A percentile compares a stretch with the other conserved stretches of the same genome.
phyloP scores from a whole-genome alignment of 2,329 filamentous ascomycete genomes.

The Hypoxylon sp. region DNA sequence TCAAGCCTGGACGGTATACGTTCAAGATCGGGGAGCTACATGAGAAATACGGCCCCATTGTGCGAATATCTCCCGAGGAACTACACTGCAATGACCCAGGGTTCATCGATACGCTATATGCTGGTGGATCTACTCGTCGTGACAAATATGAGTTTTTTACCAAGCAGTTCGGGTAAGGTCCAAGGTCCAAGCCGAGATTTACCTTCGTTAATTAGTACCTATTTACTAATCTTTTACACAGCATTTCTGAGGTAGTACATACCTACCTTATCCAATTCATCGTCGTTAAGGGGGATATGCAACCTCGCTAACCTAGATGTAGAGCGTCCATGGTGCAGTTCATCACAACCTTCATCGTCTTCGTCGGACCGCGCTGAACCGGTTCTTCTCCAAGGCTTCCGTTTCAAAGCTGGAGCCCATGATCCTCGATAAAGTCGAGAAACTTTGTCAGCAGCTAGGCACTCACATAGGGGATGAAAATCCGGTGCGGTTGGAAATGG shows the following conservation, averaged over 20 bases:
- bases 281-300: no score
- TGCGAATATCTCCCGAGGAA: background rate
- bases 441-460: slow-evolving; percentile 26
- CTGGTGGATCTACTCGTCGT: background rate
- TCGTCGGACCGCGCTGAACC: background rate
- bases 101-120: background rate
- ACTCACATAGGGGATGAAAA: slow-evolving; percentile 6
- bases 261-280: no score
- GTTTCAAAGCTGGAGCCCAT: background rate
- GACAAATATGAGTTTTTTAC: no score
- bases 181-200: no score
- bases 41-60: background rate
- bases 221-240: no score
- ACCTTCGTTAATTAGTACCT: no score
- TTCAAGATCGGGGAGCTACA: background rate
- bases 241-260: no score
- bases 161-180: no score
- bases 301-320: no score
- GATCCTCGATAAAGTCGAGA: background rate
- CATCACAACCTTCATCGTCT: background rate
- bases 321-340: background rate
- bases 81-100: background rate
- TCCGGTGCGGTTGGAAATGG: slow-evolving; percentile 11
- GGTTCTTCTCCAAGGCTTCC: background rate
- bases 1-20: background rate